phyloP scores from a whole-genome alignment of 306 rosid species.

The Clitoria ternatea region DNA sequence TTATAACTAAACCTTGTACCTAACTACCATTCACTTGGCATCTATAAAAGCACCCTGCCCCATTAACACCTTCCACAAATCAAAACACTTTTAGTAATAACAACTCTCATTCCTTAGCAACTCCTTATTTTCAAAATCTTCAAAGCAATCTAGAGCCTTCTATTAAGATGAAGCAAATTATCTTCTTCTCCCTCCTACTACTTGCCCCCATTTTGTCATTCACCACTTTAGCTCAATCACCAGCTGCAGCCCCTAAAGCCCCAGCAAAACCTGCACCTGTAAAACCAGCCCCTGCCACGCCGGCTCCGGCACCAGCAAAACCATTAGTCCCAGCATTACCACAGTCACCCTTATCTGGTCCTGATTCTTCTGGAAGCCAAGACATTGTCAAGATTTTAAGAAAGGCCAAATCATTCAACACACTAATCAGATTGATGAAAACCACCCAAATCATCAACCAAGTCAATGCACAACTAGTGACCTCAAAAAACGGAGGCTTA shows the following conservation, averaged over 20 bases:
- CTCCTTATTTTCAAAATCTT: background rate
- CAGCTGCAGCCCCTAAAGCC: slow-evolving; percentile 42
- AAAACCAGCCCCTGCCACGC: slow-evolving; percentile 18
- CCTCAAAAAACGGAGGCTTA: slow-evolving; percentile 40
- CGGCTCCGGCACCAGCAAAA: slow-evolving; percentile 30
- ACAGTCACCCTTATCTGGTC: slow-evolving; percentile 15
- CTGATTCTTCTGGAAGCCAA: slow-evolving; percentile 28
- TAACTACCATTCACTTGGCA: slow-evolving; percentile 9
- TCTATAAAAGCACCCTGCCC: slow-evolving; percentile 26
- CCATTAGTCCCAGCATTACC: slow-evolving; percentile 42
- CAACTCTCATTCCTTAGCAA: background rate
- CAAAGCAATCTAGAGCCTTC: background rate
- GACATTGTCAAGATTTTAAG: slow-evolving; percentile 55
- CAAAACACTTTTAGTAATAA: slow-evolving; percentile 15
- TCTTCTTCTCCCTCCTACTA: slow-evolving; percentile 27
- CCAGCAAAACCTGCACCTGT: slow-evolving; percentile 35
- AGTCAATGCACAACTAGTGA: slow-evolving; percentile 47
- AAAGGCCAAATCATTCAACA: slow-evolving; percentile 46
- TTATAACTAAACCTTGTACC: slow-evolving; percentile 33
- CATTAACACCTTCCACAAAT: slow-evolving; percentile 10
- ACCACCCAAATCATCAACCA: slow-evolving; percentile 57
- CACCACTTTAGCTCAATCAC: slow-evolving; percentile 35
- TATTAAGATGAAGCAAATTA: slow-evolving; percentile 24
- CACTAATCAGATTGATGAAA: slow-evolving; percentile 52
- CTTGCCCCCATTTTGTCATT: slow-evolving; percentile 14